Evolutionary conservation across 106 monocot genomes (phyloP), one percentile per base, ranked within the genome.

Genomic region (Gastrodia elata): DNA sequence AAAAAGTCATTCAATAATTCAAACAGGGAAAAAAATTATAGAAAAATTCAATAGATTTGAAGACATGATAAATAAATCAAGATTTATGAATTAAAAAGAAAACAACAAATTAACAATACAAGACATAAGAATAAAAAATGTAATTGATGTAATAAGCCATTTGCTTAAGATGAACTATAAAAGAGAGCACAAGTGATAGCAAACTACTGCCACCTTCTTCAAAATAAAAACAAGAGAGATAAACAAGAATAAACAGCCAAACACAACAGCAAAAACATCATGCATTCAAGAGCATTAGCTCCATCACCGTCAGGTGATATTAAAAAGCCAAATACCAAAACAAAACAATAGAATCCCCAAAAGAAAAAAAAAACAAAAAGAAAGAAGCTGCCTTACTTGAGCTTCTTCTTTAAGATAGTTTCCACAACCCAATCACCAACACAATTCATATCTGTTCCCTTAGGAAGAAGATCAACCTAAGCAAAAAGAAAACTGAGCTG

Each of bases 381-480:
- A 44, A 44, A 44, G 44, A 44, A 44, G 44, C 52, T 52, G 9
- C 57, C 82, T 82, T 86, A 97, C 97, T 98, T 98, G 22, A 98
- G 88, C 76, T 91, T 98, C 91, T 91, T 98, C 80, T 87, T 98
- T 58, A 75, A 70, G 30, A 83, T 87, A 6, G 93, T 77, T 58
- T 98, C 93, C 41, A 93, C 93, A 65, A 98, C 87, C 98, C 98
- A 98, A 73, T 98, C 98, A 42, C 98, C 98, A 55, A 98, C 75
- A 59, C 98, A 91, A 80, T 98, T 98, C 22, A 98, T 67, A 78
- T 98, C 93, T 36, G 98, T 93, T 30, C 84, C 93, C 83, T 81
- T 93, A 11, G 98, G 98, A 68, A 98, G 93, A 46, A 98, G 88
- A 77, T 98, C 98, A 85, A 98, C 83, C 98, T 98, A 68, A 20